Evolutionary conservation across 257 asterid species (phyloP).

Genomic region (Nemophila menziesii): DNA sequence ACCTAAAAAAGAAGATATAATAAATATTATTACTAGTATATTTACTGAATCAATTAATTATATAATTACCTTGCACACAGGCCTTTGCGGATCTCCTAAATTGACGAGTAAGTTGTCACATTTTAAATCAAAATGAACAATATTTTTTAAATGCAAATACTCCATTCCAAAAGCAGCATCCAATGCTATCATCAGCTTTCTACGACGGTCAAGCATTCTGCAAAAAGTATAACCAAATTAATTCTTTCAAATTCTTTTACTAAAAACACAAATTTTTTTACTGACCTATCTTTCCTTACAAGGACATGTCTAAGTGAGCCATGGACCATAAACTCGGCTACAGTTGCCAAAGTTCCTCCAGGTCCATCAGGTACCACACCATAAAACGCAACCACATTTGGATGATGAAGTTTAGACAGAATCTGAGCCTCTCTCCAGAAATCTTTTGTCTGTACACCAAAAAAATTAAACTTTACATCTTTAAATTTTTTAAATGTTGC

Average conservation of each 20-base stretch:
- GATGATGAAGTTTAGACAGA: conserved; percentile 80
- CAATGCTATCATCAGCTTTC: conserved; percentile 55
- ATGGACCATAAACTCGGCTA: conserved; percentile 69
- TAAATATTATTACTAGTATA: not conserved
- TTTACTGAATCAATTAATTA: too few relatives aligned
- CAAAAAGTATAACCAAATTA: conserved; percentile 12
- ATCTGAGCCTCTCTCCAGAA: conserved; percentile 93
- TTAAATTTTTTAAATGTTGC: not conserved
- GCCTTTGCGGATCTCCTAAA: conserved; percentile 78
- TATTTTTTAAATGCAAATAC: conserved; percentile 61
- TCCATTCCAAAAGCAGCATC: conserved; percentile 46
- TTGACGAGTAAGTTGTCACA: conserved; percentile 88
- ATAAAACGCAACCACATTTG: conserved; percentile 77
- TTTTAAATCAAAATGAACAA: conserved; percentile 81
- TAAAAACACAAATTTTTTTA: conserved; percentile 3
- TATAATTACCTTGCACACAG: conserved; percentile 67
- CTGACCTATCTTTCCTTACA: conserved; percentile 57
- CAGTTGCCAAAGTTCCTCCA: conserved; percentile 72
- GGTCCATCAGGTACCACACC: conserved; percentile 93
- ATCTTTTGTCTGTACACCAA: conserved; percentile 59
- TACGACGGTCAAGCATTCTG: conserved; percentile 61
- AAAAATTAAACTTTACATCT: conserved; percentile 3
- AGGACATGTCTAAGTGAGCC: conserved; percentile 73
- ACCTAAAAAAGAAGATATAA: conserved; percentile 31
- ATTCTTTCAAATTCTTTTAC: too few relatives aligned